Evolutionary conservation across 176 grass and related monocot species (phyloP), one percentile per base, ranked within the genome.

Genomic region (Bothriochloa decipiens): DNA sequence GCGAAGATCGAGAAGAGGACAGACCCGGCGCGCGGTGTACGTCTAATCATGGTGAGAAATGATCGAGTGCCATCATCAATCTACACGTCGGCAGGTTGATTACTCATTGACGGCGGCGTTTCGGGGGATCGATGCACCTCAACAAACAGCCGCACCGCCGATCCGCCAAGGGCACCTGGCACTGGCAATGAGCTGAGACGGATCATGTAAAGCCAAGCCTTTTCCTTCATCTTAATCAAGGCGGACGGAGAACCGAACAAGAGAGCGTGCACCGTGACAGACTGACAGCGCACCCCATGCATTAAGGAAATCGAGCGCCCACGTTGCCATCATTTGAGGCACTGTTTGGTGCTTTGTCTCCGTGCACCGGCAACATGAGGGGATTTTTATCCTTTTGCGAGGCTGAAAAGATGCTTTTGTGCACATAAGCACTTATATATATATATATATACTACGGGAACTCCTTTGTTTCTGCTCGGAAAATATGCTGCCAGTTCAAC

Each of bases 351-450:
- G 63, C 70, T 77, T 71, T 77, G 83, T 89, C 72, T 45, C 72
- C 35, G 64, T 75, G 70, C 49, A 85, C 36, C 58, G n/a, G 14
- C 69, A 80, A 32, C 64, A 42, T 2, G 32, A 39, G 28, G 76
- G 11, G 49, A 15, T 41, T 76, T 87, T 68, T 76, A 69, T 65
- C 70, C 10, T 64, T 53, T 53, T 42, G 45, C 11, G 27, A 60
- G 37, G 23, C 53, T 65, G n/a, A 42, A 83, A 73, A 83, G 86
- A 71, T 83, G 66, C 72, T 88, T 88, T 78, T 63, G 11, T 41
- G 40, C 60, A 43, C 33, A 27, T 40, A 70, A 37, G 16, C 8
- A 9, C 23, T 65, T 57, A 81, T 76, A 70, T 68, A 68, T 36
- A 9, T 17, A 52, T 57, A 81, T 76, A 70, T 68, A 68, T 36